Conservation (phyloP, 768 basidiomycete species). For the Tremella yokohamensis region DNA sequence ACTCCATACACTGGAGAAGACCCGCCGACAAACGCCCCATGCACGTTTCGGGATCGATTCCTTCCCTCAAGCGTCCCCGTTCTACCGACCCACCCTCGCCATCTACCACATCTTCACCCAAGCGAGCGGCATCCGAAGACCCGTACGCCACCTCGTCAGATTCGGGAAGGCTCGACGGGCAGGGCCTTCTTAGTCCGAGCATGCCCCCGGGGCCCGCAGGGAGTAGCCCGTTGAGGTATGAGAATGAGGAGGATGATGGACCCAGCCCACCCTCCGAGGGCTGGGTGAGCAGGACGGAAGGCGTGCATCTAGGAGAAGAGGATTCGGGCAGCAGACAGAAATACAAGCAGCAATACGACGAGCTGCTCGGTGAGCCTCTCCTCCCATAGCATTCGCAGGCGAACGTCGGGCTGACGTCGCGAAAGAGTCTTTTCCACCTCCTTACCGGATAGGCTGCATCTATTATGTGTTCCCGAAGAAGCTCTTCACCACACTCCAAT, state of each 20-base stretch:
- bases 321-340: slow-evolving; percentile 10
- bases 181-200: slow-evolving; percentile 5
- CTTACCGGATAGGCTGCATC: slow-evolving; percentile 19
- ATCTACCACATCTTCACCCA: slow-evolving; percentile 58
- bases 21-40: no score
- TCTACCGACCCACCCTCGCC: slow-evolving; percentile 38
- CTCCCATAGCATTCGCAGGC: not conserved
- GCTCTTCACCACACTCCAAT: slow-evolving; percentile 20
- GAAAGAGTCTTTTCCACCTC: slow-evolving; percentile 22
- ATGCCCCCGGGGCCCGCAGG: slow-evolving; percentile 9
- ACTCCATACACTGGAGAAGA: no score
- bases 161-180: slow-evolving; percentile 10
- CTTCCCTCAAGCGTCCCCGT: slow-evolving; percentile 46
- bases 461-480: slow-evolving; percentile 33
- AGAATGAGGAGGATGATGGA: slow-evolving; percentile 18
- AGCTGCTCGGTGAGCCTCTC: slow-evolving; percentile 23
- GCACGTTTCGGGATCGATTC: slow-evolving; percentile 4
- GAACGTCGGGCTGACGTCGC: not conserved
- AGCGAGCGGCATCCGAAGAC: slow-evolving; percentile 73
- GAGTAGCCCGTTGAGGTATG: slow-evolving; percentile 27
- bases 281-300: slow-evolving; percentile 36
- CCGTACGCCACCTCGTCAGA: slow-evolving; percentile 40
- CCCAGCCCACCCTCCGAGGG: slow-evolving; percentile 3
- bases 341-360: slow-evolving; percentile 29
- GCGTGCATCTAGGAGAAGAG: slow-evolving; percentile 29